Base-by-base conservation (phyloP, 495 filamentous ascomycete species). In the Clohesyomyces aquaticus region DNA sequence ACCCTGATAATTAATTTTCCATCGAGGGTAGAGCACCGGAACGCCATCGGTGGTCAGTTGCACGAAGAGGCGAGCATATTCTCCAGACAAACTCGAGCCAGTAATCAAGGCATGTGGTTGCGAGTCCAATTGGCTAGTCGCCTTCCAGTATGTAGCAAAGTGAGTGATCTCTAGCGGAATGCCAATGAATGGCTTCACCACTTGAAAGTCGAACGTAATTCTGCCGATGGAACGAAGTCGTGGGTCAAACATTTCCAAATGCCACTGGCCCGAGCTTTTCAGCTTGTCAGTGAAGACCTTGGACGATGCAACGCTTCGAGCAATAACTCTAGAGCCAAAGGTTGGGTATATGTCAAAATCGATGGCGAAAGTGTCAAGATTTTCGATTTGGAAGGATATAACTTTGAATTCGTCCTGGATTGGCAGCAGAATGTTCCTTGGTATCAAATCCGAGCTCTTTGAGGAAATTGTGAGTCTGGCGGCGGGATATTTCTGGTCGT, bases 101-200 rank as follows among this genome's bases (percentile, higher is more conserved):
- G 94, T 98, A 26, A 98, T 91, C 28, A 97, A 84, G 43, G 89
- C 88, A 72, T 81, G 92, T 45, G 90, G 88, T 55, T 90, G 88
- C 16, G 85, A 84, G 71, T 96, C 91, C 45, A 92, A 78, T 61
- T 95, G 91, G 70, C 90, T 96, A 3, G 95, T 98, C 1, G 93
- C 93, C 76, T 96, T 98, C 94, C 94, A 98, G 76, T 98, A 98
- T 2, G 94, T 98, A 56, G 96, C 94, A 72, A 98, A 98, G 67
- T 96, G 90, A 0, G 93, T 95, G 55, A 98, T 96, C 73, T 98
- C 95, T 38, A 98, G 77, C 1, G 95, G 91, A 63, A 88, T 87
- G n/a, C 95, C 93, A 64, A 87, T 86, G 76, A 97, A 98, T 1
- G 94, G 93, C 72, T 96, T 96, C 72, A 98, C 96, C 32, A 98